Base-by-base conservation (phyloP, 2,329 filamentous ascomycete species). In the Cladosporium oxysporum region DNA sequence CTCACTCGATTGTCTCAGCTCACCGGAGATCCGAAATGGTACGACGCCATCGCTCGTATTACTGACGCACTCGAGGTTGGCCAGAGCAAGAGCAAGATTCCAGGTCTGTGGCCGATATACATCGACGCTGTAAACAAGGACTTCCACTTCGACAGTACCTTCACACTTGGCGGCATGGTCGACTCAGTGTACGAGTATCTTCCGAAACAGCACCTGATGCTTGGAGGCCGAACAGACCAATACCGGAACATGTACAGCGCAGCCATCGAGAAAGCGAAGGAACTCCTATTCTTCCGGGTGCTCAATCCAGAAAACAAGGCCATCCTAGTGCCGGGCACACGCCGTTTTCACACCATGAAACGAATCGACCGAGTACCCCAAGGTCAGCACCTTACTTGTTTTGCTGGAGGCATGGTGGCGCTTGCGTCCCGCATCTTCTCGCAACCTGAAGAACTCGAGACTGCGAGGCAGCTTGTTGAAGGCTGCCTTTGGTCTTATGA, bases 371-470 rank as follows among this genome's bases (percentile, higher is more conserved):
- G 81, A 0, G 71, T 77, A 52, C 70, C 75, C 1, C 78, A 81
- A 47, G 77, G 80, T 12, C 85, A 89, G 66, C 90, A 92, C 73
- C 80, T 91, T 1, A 84, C 85, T 3, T 93, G 90, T 76, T 93
- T 91, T 73, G 81, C 85, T 3, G 90, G 90, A 7, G 90, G 89
- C 11, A 88, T 90, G 81, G 88, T 91, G 55, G 90, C 82, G 1
- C 83, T 93, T 41, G 88, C 85, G 1, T 87, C 89, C 1, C 86
- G 84, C 67, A 79, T 92, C 29, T 85, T 91, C 68, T 72, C 81
- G 55, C 81, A 79, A 1, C 79, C 81, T 0, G 80, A 84, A 4
- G 85, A 90, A 47, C 75, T 90, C 8, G 78, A 83, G 2, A 79
- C 85, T 21, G 88, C 85, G 1, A 80, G 81, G 65, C 84, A 85